Evolutionary conservation across 1,284 basidiomycete genomes (phyloP).

Genomic region (Singerocomus inundabilis): DNA sequence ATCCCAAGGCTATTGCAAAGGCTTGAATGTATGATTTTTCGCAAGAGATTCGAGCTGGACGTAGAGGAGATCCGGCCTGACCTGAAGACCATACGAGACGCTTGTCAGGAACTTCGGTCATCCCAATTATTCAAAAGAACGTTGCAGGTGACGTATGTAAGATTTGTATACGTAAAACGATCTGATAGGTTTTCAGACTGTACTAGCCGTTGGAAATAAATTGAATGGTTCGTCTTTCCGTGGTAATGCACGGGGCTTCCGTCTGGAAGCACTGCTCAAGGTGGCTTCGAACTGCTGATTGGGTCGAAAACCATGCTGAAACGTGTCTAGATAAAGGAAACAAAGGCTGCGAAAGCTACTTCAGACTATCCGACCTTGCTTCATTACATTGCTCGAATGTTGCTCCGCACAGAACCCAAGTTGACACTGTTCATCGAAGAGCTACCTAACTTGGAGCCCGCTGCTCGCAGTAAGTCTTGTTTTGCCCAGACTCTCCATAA

Average conservation of each 20-base stretch:
- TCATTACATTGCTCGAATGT: constrained; percentile 78
- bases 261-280: constrained; percentile 79
- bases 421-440: constrained; percentile 80
- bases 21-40: constrained; percentile 80
- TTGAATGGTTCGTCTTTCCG: constrained; percentile 82
- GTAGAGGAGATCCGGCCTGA: constrained; percentile 85
- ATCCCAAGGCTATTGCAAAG: constrained; percentile 76
- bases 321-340: constrained; percentile 71
- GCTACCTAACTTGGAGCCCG: constrained; percentile 77
- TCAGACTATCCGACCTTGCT: constrained; percentile 79
- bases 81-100: constrained; percentile 71
- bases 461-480: constrained; percentile 62
- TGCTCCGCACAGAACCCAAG: constrained; percentile 68
- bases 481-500: neutral
- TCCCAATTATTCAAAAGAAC: constrained; percentile 70
- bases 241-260: constrained; percentile 82
- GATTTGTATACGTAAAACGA: neutral
- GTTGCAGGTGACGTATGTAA: constrained; percentile 50
- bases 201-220: constrained; percentile 78
- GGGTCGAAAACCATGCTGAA: neutral
- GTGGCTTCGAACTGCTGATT: constrained; percentile 35
- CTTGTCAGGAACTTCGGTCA: constrained; percentile 70
- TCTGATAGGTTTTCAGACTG: constrained; percentile 42
- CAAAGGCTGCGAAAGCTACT: constrained; percentile 68
- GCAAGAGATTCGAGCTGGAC: constrained; percentile 77